Conservation (phyloP, 164 flowering plant genomes). For the Vitis riparia region DNA sequence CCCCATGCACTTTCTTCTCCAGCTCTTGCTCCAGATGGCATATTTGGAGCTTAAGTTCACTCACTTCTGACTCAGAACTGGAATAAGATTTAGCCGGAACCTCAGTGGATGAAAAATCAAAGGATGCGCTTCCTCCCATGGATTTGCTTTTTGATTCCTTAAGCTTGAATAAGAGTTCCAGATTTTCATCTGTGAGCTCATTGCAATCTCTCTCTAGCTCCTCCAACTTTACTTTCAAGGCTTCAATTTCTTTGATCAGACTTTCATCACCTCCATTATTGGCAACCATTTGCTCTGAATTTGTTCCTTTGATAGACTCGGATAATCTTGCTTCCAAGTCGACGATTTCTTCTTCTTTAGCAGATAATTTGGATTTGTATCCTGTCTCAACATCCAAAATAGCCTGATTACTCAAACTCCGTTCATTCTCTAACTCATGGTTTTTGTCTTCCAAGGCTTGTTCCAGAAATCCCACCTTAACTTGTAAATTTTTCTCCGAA, state of each 20-base stretch:
- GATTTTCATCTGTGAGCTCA: constrained; percentile 65
- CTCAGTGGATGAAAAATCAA: constrained; percentile 8
- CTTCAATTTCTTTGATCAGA: constrained; percentile 35
- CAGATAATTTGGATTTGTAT: constrained; percentile 35
- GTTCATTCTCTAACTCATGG: constrained; percentile 40
- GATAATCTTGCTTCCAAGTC: constrained; percentile 44
- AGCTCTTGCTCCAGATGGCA: constrained; percentile 27
- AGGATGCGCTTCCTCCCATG: background rate
- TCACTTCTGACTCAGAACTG: constrained; percentile 26
- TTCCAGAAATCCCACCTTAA: constrained; percentile 42
- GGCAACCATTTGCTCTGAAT: constrained; percentile 16
- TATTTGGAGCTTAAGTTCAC: constrained; percentile 25
- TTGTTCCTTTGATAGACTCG: constrained; percentile 19
- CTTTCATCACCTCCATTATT: constrained; percentile 17
- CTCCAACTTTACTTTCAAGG: constrained; percentile 36
- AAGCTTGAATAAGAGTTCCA: constrained; percentile 49
- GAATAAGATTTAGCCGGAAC: constrained; percentile 5
- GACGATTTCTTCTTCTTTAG: constrained; percentile 48
- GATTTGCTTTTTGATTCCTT: constrained; percentile 32
- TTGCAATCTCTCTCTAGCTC: constrained; percentile 61
- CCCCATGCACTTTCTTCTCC: constrained; percentile 22
- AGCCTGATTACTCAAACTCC: constrained; percentile 24
- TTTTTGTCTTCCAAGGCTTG: constrained; percentile 45
- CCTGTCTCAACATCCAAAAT: constrained; percentile 38
- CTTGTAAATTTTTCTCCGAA: constrained; percentile 48